A percentile compares a stretch with the other conserved stretches of the same genome.
phyloP scores from a whole-genome alignment of 176 grass and related monocot genomes.

The Oryza australiensis region DNA sequence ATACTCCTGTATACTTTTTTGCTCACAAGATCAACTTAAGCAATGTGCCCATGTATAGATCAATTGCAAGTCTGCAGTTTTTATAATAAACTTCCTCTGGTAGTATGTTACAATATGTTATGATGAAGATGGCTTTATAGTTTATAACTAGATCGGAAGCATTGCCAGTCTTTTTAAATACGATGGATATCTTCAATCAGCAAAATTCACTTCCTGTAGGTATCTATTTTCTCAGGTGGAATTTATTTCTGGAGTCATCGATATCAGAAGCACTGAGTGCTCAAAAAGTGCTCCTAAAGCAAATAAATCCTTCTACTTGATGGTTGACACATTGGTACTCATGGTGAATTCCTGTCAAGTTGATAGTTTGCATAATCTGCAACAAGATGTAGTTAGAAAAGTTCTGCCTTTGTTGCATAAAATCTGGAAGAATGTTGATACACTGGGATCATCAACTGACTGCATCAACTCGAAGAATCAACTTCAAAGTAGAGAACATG shows the following conservation, averaged over 20 bases:
- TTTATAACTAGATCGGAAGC: slow-evolving; percentile 4
- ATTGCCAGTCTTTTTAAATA: neutral
- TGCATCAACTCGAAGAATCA: slow-evolving; percentile 23
- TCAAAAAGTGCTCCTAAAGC: neutral
- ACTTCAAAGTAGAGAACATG: slow-evolving; percentile 40
- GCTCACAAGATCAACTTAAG: neutral
- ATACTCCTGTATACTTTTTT: neutral
- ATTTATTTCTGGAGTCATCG: neutral
- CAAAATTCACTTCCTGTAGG: slow-evolving; percentile 36
- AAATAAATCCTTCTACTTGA: slow-evolving; percentile 37
- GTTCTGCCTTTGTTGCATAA: slow-evolving; percentile 44
- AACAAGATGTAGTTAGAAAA: slow-evolving; percentile 39
- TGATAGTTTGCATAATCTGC: slow-evolving; percentile 22
- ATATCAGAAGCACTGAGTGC: neutral
- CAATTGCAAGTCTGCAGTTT: neutral
- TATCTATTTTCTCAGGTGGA: slow-evolving; percentile 44
- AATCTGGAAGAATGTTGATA: slow-evolving; percentile 44
- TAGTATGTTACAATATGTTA: neutral
- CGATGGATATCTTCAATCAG: slow-evolving; percentile 12
- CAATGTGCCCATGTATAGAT: neutral
- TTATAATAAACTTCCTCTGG: neutral
- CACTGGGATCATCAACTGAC: slow-evolving; percentile 3
- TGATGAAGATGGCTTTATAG: neutral
- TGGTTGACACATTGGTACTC: slow-evolving; percentile 46
- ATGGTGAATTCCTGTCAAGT: slow-evolving; percentile 59